Base-by-base conservation (phyloP, 208 protist species). In the Angomonas desouzai region DNA sequence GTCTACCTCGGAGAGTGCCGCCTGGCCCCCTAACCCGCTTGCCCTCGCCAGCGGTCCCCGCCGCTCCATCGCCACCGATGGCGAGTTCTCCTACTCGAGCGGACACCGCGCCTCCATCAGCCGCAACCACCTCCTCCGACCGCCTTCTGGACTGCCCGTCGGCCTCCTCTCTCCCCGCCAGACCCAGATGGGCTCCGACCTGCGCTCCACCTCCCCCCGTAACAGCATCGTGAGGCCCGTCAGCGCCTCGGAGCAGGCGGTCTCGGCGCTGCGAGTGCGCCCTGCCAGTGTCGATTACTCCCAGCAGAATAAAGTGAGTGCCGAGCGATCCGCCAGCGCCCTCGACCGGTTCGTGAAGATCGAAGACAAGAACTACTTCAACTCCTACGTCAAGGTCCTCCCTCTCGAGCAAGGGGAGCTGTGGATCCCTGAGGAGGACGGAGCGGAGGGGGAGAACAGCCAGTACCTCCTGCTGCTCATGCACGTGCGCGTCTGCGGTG, bases 341-440 rank as follows among this genome's bases (percentile, higher is more conserved):
- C 74, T 95, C 13, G 89, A 95, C 75, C 83, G 86, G 55, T 93
- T 83, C 69, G 86, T 95, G 22, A 91, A 91, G 68, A 79, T 93
- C 38, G 80, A 91, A 68, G 89, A 93, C 64, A 78, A 95, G 55
- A 82, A 77, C 68, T 95, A 95, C 72, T 91, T 95, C 60, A 81
- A 85, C 62, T 72, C 70, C 53, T 79, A 85, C 55, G 83, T 91
- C 2, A 79, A 81, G 64, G 83, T 94, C 36, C 59, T 86, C 2
- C 83, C 85, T 13, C 55, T 86, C 10, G 74, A 81, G 56, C 74
- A 79, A 55, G 84, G 85, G 38, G 83, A 92, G 66, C 70, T 89
- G 34, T 87, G 75, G 81, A 68, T 70, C 16, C 60, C 73, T 4
- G 77, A 81, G 4, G 77, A 83, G 47, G 72, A 82, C 45, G 60